Evolutionary conservation across 1,284 basidiomycete species (phyloP).

Genomic region (Gymnopus androsaceus): DNA sequence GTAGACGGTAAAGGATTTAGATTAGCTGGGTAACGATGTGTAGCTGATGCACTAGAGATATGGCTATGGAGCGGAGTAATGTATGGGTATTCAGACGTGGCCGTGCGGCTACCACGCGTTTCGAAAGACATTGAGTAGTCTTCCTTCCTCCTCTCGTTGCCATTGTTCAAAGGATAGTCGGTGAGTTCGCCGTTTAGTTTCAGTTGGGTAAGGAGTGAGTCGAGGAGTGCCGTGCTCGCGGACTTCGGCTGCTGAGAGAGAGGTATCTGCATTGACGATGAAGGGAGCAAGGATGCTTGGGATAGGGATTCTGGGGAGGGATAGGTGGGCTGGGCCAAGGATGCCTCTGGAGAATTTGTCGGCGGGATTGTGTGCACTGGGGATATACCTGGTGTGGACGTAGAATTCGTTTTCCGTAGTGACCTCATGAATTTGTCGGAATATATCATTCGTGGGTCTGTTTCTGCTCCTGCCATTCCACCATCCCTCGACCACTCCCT

Average conservation of each 20-base stretch:
- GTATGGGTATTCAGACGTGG: too few relatives aligned
- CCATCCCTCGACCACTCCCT: conserved; percentile 42
- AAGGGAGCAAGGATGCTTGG: conserved; percentile 25
- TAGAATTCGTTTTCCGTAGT: not conserved
- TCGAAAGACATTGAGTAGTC: too few relatives aligned
- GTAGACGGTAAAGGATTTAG: too few relatives aligned
- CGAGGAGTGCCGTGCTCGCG: too few relatives aligned
- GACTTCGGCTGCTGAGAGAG: conserved; percentile 17
- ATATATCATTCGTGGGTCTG: conserved; percentile 20
- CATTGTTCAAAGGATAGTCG: too few relatives aligned
- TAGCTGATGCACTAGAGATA: too few relatives aligned
- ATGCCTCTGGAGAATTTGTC: conserved; percentile 40
- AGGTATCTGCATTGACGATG: conserved; percentile 31
- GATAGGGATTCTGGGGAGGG: conserved; percentile 36
- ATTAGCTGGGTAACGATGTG: too few relatives aligned
- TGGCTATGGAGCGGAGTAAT: too few relatives aligned
- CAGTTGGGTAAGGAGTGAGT: too few relatives aligned
- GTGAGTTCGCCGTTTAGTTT: too few relatives aligned
- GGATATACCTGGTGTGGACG: conserved; percentile 25
- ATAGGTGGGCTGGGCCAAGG: conserved; percentile 25
- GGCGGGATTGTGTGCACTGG: conserved; percentile 38
- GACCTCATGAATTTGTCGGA: conserved; percentile 26
- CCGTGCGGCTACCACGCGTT: too few relatives aligned
- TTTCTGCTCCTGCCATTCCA: conserved; percentile 36
- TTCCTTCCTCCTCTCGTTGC: too few relatives aligned